Conservation (phyloP, 2,329 filamentous ascomycete species). For the Ophiostoma sp. region DNA sequence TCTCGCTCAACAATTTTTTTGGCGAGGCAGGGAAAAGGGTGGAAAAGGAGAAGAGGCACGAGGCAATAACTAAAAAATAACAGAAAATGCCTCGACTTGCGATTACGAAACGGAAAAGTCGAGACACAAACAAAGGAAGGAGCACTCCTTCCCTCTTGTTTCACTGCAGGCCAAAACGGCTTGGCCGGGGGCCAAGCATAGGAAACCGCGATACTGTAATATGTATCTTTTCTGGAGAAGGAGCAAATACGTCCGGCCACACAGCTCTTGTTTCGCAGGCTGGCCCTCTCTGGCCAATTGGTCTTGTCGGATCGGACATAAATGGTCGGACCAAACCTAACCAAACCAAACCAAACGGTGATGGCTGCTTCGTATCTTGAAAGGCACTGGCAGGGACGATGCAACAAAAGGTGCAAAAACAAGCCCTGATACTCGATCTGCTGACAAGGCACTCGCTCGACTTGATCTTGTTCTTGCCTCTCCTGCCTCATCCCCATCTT, state of each 20-base stretch:
- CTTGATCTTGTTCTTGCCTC: background rate
- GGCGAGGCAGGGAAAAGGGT: background rate
- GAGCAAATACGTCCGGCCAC: background rate
- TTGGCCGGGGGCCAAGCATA: background rate
- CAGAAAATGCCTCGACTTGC: slow-evolving; percentile 1
- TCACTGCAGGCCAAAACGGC: slow-evolving; percentile 14
- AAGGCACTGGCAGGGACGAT: background rate
- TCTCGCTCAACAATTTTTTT: slow-evolving; percentile 10
- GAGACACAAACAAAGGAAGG: slow-evolving; percentile 3
- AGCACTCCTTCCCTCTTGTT: background rate
- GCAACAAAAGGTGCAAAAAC: background rate
- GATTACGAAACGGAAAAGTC: slow-evolving; percentile 7
- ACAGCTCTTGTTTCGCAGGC: background rate
- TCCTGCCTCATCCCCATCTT: background rate
- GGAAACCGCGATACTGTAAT: background rate
- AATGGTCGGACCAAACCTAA: too few species aligned
- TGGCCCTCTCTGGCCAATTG: background rate
- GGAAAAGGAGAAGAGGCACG: background rate
- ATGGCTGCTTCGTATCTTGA: background rate
- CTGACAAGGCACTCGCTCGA: background rate
- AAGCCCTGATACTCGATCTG: background rate
- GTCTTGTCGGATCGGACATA: background rate
- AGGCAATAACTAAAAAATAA: background rate
- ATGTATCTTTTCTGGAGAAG: background rate
- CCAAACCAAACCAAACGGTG: background rate